phyloP scores from a whole-genome alignment of 1,139 yeast species.

The Oligophagozyma castellii region DNA sequence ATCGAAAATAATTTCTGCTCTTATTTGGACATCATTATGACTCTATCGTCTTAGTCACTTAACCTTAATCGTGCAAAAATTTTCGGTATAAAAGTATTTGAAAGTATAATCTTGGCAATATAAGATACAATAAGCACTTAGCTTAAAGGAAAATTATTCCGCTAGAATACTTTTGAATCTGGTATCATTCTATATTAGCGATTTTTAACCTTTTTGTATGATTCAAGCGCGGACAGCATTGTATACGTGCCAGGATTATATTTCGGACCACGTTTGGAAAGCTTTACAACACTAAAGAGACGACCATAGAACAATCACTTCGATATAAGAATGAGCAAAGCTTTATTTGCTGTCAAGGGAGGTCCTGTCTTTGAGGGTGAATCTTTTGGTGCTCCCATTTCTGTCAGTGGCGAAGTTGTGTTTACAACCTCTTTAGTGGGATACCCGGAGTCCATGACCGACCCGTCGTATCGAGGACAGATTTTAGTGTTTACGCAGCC shows the following conservation, averaged over 20 bases:
- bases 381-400: slow-evolving; percentile 89
- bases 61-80: too few relatives aligned
- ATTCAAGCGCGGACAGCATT: slow-evolving; percentile 20
- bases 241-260: slow-evolving; percentile 32
- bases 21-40: too few relatives aligned
- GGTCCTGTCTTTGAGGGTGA: slow-evolving; percentile 90
- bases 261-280: slow-evolving; percentile 40
- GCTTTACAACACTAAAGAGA: slow-evolving; percentile 24
- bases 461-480: slow-evolving; percentile 93
- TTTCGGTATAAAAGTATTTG: too few relatives aligned
- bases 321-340: slow-evolving; percentile 32
- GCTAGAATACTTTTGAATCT: too few relatives aligned
- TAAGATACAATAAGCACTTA: too few relatives aligned
- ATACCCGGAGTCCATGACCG: slow-evolving; percentile 97
- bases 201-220: too few relatives aligned
- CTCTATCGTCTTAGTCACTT: too few relatives aligned
- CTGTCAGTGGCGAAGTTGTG: slow-evolving; percentile 92
- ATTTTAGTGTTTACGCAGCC: slow-evolving; percentile 95
- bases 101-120: too few relatives aligned
- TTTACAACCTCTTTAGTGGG: slow-evolving; percentile 96
- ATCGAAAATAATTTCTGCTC: too few relatives aligned
- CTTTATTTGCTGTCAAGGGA: slow-evolving; percentile 79
- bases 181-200: too few relatives aligned
- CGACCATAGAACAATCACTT: background rate
- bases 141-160: too few relatives aligned